Evolutionary conservation across 192 early-diverging fungal genomes (phyloP).

Genomic region (Umbelopsis sp.): DNA sequence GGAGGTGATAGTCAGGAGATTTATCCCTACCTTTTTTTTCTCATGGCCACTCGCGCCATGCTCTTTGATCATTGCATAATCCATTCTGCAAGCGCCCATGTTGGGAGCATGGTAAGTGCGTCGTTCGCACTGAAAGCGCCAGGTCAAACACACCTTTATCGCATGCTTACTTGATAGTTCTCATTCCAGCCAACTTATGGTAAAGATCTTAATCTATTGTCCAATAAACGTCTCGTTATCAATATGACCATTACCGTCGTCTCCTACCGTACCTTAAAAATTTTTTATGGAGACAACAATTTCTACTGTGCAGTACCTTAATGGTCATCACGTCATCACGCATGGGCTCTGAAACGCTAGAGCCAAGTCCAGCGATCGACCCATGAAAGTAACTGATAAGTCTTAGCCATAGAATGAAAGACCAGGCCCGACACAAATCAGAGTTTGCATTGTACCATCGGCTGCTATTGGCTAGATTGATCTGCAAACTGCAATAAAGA

Average conservation of each 20-base stretch:
- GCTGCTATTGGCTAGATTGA: too few species aligned
- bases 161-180: too few species aligned
- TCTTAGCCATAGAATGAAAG: too few species aligned
- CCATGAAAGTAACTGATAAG: neutral
- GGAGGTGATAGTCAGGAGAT: neutral
- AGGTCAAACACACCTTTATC: too few species aligned
- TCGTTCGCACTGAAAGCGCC: too few species aligned
- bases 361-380: neutral
- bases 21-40: neutral
- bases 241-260: conserved; percentile 7
- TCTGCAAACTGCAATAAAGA: neutral
- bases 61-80: neutral
- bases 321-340: neutral
- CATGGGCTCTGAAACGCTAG: neutral
- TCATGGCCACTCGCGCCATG: neutral
- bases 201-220: neutral
- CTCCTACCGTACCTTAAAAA: neutral
- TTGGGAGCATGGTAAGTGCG: too few species aligned
- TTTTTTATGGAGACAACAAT: neutral
- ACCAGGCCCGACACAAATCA: too few species aligned
- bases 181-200: too few species aligned
- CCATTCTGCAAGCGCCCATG: too few species aligned
- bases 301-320: neutral
- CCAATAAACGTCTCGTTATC: conserved; percentile 3
- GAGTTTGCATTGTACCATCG: too few species aligned